phyloP scores from a whole-genome alignment of 441 rosid species.

The Rhodomyrtus psidioides region DNA sequence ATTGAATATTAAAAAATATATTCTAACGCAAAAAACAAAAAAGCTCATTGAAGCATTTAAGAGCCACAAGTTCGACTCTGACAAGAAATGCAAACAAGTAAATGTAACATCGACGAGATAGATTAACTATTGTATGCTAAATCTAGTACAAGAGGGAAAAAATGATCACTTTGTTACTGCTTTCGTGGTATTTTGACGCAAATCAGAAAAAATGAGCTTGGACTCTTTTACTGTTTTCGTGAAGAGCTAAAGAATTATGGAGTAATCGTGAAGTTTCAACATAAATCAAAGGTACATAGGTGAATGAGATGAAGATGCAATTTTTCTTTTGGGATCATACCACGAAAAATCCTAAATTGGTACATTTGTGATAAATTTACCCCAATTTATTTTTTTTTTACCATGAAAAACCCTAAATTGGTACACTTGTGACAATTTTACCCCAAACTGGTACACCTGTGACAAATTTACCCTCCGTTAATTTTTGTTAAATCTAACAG shows the following conservation, averaged over 20 bases:
- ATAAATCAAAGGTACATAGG: not conserved
- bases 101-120: accelerated
- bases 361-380: too few species aligned
- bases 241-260: not conserved
- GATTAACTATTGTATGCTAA: not conserved
- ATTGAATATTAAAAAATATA: too few species aligned
- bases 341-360: too few species aligned
- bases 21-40: too few species aligned
- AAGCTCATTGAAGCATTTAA: too few species aligned
- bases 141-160: not conserved
- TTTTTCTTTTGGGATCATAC: too few species aligned
- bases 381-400: too few species aligned
- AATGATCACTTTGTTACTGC: not conserved
- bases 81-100: not conserved
- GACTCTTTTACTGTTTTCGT: accelerated
- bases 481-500: too few species aligned
- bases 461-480: too few species aligned
- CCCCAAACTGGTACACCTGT: too few species aligned
- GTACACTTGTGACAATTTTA: too few species aligned
- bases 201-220: not conserved
- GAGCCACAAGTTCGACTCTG: not conserved
- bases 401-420: too few species aligned
- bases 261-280: not conserved
- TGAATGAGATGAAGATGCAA: not conserved
- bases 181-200: not conserved